Evolutionary conservation across 192 early-diverging fungal species (phyloP), one percentile per base, ranked within the genome.

Genomic region (Rhizophlyctis rosea): DNA sequence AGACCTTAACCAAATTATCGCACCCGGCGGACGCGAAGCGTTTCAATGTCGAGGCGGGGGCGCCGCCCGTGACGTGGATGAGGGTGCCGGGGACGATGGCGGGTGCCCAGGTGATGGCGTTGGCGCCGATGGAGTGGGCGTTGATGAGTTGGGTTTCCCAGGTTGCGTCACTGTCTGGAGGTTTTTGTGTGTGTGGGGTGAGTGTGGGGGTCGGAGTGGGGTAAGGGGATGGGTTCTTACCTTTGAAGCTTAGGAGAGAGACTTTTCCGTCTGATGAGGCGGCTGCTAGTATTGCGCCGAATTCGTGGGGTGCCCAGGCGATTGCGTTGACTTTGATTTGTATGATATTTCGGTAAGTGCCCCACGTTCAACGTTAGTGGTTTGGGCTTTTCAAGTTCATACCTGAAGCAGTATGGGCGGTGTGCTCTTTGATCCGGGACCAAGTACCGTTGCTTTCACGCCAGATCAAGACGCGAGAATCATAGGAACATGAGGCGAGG

Each of bases 1-100:
- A 99, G 59, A 98, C 93, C 78, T 96, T 99, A 68, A 97, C 86
- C 54, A 87, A 57, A 74, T 96, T 98, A 72, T 99, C 97, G 69
- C 97, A 96, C 32, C 97, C 97, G 48, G 86, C 95, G 29, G 90
- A 86, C 29, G 91, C 91, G 70, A 99, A 86, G 56, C 93, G 87
- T 64, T 88, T 94, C 13, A 82, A 65, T 50, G 31, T 65, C 61
- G 72, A 78, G 69, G 78, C 67, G 16, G 82, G 77, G 34, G 81
- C 82, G 29, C 80, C 85, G 30, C 83, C 82, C 30, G 76, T 65
- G n/a, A 75, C 69, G 21, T 85, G 81, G 13, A 87, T 79, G 32
- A 92, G 72, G 34, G 87, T 80, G 33, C 89, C 90, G 32, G 91
- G 84, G 62, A 88, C 74, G 53, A 90, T 86, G 30, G 92, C 80